Percentiles rank a stretch among this genome's conserved stretches.
Conservation (phyloP, 495 filamentous ascomycete species). For the Podospora bellae-mahoneyi region DNA sequence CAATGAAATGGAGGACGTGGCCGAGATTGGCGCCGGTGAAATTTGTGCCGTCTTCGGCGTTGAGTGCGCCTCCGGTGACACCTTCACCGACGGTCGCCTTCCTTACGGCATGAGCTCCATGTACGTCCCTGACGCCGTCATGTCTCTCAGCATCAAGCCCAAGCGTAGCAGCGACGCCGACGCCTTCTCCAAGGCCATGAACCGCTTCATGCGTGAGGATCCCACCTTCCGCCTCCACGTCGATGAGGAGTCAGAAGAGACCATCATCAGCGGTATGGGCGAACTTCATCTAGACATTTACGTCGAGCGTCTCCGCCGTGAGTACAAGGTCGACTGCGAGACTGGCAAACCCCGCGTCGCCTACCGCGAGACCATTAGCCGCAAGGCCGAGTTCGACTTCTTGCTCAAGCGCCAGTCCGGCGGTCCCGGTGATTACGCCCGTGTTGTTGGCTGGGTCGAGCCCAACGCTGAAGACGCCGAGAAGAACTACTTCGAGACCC, state of each 20-base stretch:
- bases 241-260: constrained; percentile 86
- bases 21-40: constrained; percentile 89
- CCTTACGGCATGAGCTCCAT: constrained; percentile 97
- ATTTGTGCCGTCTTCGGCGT: constrained; percentile 99
- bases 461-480: constrained; percentile 65
- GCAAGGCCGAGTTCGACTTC: constrained; percentile 80
- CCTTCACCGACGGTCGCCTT: constrained; percentile 92
- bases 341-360: constrained; percentile 97
- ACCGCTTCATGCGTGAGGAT: constrained; percentile 97
- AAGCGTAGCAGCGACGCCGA: constrained; percentile 88
- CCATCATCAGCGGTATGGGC: constrained; percentile 98
- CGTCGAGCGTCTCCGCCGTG: constrained; percentile 94
- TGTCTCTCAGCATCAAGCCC: constrained; percentile 94
- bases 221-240: constrained; percentile 95
- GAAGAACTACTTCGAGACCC: constrained; percentile 79
- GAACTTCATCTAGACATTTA: constrained; percentile 97
- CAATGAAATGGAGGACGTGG: constrained; percentile 97
- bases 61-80: constrained; percentile 96
- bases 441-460: constrained; percentile 90
- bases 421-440: constrained; percentile 93
- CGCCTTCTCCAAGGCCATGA: constrained; percentile 98
- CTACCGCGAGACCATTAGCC: constrained; percentile 89
- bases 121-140: constrained; percentile 98
- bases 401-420: constrained; percentile 94
- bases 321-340: constrained; percentile 92